Evolutionary conservation across 2,329 filamentous ascomycete genomes (phyloP).

Genomic region (Pseudodiploospora longispora): DNA sequence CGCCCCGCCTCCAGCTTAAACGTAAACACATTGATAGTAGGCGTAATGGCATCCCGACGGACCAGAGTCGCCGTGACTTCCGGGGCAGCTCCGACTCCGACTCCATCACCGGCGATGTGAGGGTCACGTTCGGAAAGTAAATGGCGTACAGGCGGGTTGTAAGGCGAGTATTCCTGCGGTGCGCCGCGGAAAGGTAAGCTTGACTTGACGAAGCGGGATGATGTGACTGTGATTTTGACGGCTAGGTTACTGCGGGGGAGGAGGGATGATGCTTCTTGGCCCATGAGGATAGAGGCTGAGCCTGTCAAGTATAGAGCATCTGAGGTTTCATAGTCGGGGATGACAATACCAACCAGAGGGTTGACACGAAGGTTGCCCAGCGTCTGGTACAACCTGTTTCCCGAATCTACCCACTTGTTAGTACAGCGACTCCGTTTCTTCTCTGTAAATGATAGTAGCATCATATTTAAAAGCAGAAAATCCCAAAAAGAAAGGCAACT

Average conservation of each 20-base stretch:
- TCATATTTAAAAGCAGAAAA: background rate
- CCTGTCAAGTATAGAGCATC: slow-evolving; percentile 71
- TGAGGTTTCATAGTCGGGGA: slow-evolving; percentile 68
- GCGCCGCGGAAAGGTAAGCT: slow-evolving; percentile 62
- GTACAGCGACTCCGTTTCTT: background rate
- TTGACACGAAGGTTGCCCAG: slow-evolving; percentile 67
- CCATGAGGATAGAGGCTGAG: slow-evolving; percentile 55
- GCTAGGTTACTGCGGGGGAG: slow-evolving; percentile 66
- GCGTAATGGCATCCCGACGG: slow-evolving; percentile 52
- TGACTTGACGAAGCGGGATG: slow-evolving; percentile 52
- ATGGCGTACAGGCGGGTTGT: slow-evolving; percentile 66
- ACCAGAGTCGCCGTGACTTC: slow-evolving; percentile 45
- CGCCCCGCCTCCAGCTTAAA: slow-evolving; percentile 28
- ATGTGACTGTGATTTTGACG: slow-evolving; percentile 56
- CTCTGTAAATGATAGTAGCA: background rate
- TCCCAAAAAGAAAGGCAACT: slow-evolving; percentile 12
- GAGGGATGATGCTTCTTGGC: slow-evolving; percentile 50
- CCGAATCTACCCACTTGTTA: slow-evolving; percentile 44
- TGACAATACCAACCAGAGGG: slow-evolving; percentile 58
- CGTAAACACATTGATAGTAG: slow-evolving; percentile 57
- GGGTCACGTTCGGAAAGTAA: slow-evolving; percentile 47
- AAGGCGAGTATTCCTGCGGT: slow-evolving; percentile 57
- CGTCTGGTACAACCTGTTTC: slow-evolving; percentile 77
- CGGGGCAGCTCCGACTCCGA: background rate
- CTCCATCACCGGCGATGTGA: slow-evolving; percentile 6